Evolutionary conservation across 2,329 filamentous ascomycete genomes (phyloP), one percentile per base, ranked within the genome.

Genomic region (Ceratocystiopsis sp.): DNA sequence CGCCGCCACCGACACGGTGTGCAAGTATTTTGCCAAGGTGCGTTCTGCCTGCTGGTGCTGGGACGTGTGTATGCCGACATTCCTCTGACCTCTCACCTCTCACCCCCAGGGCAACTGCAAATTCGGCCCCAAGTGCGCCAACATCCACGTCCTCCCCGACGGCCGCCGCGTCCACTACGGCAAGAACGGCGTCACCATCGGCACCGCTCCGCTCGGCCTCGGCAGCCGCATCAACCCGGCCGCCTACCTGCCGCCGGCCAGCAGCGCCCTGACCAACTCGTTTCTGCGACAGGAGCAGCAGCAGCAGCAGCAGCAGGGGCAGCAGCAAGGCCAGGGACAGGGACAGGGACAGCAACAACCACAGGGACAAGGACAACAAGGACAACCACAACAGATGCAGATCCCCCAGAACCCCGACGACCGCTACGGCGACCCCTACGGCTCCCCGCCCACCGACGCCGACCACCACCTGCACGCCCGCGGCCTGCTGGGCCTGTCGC

Each of bases 21-120:
- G 91, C 78, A 98, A 96, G 65, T 98, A 96, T 66, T 98, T 96
- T 61, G 83, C 87, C 57, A 98, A 96, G 80, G 86, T 93, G 67
- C 54, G 66, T 59, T 38, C 9, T 9, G 4, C 10, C 15, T 18
- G 4, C n/a, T 15, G 14, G 29, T 32, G 29, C 12, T 32, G 29
- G 29, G 35, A 4, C 15, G n/a, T 37, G n/a, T 37, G 10, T 37
- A 7, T 18, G 8, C 9, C 16, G 7, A 6, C 29, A n/a, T 25
- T 16, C 37, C 32, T 13, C 17, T 9, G 33, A 4, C 21, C 18
- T 6, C 21, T n/a, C 7, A 17, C 2, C 21, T 18, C 14, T 38
- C 35, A 14, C 13, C 19, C 29, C 15, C 51, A 95, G 85, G 91
- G 91, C 52, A 95, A 95, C 63, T 98, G 91, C 77, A 96, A 96